Percentiles rank a stretch among this genome's conserved stretches.
These are phyloP conservation scores for Durio zibethinus DNA, from an alignment of 345 rosid genomes.

Conservation along the genomic window DNA sequence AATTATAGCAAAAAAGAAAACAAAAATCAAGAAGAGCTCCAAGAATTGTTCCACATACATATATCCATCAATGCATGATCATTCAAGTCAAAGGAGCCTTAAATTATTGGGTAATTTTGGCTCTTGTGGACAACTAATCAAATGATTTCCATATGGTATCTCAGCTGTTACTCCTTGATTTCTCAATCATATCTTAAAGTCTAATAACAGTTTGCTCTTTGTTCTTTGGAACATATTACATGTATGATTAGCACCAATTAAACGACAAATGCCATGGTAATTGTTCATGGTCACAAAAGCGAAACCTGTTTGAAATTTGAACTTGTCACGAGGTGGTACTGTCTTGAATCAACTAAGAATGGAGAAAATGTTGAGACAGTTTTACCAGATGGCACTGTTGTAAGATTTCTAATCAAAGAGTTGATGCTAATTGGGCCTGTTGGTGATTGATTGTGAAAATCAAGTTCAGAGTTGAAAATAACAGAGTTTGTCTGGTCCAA, in stretches of 20 bases:
- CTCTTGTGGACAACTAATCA: constrained; percentile 7
- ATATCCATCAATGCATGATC: neutral
- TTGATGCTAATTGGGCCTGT: neutral
- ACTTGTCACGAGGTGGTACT: constrained; percentile 5
- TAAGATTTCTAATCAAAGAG: neutral
- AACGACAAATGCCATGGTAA: neutral
- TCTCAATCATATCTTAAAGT: neutral
- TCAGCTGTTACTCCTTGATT: neutral
- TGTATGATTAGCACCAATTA: neutral
- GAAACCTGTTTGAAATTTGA: constrained; percentile 7
- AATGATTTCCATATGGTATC: neutral
- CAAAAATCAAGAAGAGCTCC: neutral
- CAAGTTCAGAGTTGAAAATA: constrained; percentile 4
- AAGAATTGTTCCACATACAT: neutral
- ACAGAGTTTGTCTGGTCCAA: neutral
- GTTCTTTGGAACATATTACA: neutral
- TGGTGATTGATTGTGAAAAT: neutral
- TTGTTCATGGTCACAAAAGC: neutral
- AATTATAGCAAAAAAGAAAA: neutral
- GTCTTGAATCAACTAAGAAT: neutral
- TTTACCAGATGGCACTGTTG: neutral
- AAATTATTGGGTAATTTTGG: neutral
- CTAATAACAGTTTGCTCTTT: neutral
- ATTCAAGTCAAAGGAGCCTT: neutral
- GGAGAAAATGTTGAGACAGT: neutral